phyloP scores from a whole-genome alignment of 352 stramenopile species.

The Globisporangium cylindrosporum region DNA sequence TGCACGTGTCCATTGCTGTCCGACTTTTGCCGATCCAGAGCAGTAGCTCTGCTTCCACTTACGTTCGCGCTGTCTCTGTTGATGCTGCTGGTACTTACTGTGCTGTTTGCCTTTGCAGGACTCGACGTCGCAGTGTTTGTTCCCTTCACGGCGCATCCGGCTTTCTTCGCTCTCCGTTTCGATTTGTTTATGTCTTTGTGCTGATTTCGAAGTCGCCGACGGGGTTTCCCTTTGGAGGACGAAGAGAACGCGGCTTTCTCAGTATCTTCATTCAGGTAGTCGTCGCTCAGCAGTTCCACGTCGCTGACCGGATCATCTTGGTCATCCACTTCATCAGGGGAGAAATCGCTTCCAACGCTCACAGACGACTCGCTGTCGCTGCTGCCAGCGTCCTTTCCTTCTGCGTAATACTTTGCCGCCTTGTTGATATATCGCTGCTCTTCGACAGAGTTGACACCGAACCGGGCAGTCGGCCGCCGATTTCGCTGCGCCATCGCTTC shows the following conservation, averaged over 20 bases:
- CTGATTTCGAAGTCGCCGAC: slow-evolving; percentile 19
- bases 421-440: slow-evolving; percentile 35
- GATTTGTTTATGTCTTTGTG: slow-evolving; percentile 7
- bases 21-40: not conserved
- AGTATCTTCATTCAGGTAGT: slow-evolving; percentile 41
- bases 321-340: slow-evolving; percentile 33
- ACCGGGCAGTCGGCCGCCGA: slow-evolving; percentile 33
- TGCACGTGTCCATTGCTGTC: slow-evolving; percentile 2
- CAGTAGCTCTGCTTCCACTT: not conserved
- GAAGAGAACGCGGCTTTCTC: slow-evolving; percentile 7
- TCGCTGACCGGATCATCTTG: slow-evolving; percentile 22
- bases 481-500: slow-evolving; percentile 44
- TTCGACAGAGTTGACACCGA: slow-evolving; percentile 36
- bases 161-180: slow-evolving; percentile 20
- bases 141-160: not conserved
- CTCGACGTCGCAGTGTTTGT: not conserved
- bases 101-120: not conserved
- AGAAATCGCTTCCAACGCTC: slow-evolving; percentile 42
- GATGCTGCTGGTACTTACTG: not conserved
- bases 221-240: slow-evolving; percentile 19
- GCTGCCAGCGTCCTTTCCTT: slow-evolving; percentile 30
- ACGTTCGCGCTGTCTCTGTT: not conserved
- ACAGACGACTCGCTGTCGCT: slow-evolving; percentile 24
- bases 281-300: slow-evolving; percentile 45
- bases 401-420: slow-evolving; percentile 39